Evolutionary conservation across 2,329 filamentous ascomycete species (phyloP), one percentile per base, ranked within the genome.

Genomic region (Amauroascus verrucosus): DNA sequence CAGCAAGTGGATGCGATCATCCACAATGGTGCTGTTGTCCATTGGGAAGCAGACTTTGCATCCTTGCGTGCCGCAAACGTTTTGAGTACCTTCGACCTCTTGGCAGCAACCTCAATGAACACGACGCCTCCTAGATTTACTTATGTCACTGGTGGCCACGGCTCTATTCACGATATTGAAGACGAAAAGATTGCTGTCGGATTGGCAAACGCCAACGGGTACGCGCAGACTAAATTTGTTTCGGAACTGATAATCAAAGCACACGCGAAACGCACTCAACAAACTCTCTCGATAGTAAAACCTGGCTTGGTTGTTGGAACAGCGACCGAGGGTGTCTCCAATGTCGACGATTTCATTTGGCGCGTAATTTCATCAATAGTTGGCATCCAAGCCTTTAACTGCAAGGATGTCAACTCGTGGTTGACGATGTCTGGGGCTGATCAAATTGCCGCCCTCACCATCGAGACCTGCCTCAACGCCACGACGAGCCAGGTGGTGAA

Each of bases 1-100:
- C 35, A 38, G n/a, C 35, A 18, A 5, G n/a, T 38, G 3, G 67
- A 76, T 57, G 59, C 75, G 3, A 74, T 84, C 47, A 74, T 85
- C 24, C 82, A 80, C 61, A 70, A 66, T 49, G 77, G 72, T 9
- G 73, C 75, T n/a, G 66, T 70, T n/a, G 56, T 59, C 9, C 35
- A 38, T 38, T 38, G 35, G 35, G 35, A 38, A n/a, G 35, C 35
- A 38, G 35, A 38, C 35, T 38, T 38, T 9, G 35, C 35, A 38
- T 38, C 35, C 6, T 38, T 38, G 9, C 35, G 35, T 3, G 35
- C 3, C 9, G 35, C 35, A 38, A 38, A 38, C 35, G 35, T 38
- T 38, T 18, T 38, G 35, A 38, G 35, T 18, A 38, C 35, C 35
- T 38, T 38, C 35, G 35, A 38, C 9, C 3, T 38, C 2, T 18